A percentile compares a stretch with the other conserved stretches of the same genome.
Conservation (phyloP, 2,329 filamentous ascomycete genomes). For the Claviceps spartinae region DNA sequence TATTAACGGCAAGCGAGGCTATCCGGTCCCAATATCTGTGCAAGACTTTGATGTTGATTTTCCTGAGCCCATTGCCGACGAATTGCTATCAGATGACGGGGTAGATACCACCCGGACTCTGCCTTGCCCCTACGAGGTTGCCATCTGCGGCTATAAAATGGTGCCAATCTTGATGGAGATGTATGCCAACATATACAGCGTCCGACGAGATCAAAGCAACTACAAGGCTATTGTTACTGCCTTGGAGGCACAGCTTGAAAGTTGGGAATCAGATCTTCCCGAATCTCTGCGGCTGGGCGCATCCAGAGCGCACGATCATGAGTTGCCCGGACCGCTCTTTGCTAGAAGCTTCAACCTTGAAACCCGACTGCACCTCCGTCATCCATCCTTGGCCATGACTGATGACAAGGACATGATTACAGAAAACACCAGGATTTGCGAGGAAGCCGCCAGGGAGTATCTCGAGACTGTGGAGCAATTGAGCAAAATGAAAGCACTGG, state of each 20-base stretch:
- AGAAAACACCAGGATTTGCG: conserved; percentile 51
- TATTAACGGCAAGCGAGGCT: conserved; percentile 62
- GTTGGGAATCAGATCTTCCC: conserved; percentile 53
- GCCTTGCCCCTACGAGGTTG: conserved; percentile 56
- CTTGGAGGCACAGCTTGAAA: conserved; percentile 50
- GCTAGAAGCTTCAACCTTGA: conserved; percentile 41
- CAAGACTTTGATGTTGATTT: conserved; percentile 71
- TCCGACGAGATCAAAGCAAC: conserved; percentile 45
- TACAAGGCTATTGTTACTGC: conserved; percentile 51
- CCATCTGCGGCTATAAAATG: conserved; percentile 51
- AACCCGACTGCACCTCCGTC: conserved; percentile 44
- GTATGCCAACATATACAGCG: conserved; percentile 63
- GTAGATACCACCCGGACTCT: conserved; percentile 39
- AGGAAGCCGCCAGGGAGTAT: conserved; percentile 51
- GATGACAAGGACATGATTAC: conserved; percentile 41
- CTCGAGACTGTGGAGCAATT: conserved; percentile 46
- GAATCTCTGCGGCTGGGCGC: conserved; percentile 39
- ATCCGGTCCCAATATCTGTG: conserved; percentile 59
- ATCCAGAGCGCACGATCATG: conserved; percentile 24
- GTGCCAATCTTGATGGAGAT: conserved; percentile 58
- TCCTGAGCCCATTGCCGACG: conserved; percentile 58
- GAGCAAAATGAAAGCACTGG: conserved; percentile 51
- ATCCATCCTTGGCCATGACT: conserved; percentile 46
- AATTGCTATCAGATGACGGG: conserved; percentile 51
- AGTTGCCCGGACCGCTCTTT: conserved; percentile 40